Percentiles rank a stretch among this genome's conserved stretches.
These are phyloP conservation scores for Ophiobolus disseminans DNA, from an alignment of 2,329 filamentous ascomycete species.

Conservation along the genomic window DNA sequence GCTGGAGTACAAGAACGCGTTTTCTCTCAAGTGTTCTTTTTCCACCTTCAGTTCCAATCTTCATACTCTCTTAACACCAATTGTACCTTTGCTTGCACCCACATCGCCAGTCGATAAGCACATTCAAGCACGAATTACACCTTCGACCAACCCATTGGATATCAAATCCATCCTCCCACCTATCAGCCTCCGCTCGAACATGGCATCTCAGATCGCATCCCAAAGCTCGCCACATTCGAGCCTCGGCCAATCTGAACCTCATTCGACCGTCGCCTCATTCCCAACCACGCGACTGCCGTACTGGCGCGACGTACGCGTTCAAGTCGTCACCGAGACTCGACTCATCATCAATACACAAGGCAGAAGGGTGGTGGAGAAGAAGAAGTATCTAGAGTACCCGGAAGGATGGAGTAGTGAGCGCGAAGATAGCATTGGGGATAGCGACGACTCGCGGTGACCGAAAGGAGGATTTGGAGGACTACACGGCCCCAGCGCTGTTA, in stretches of 20 bases:
- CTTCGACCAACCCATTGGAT: too few relatives aligned
- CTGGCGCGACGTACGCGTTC: not conserved
- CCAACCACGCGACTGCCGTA: constrained; percentile 1
- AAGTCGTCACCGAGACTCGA: constrained; percentile 1
- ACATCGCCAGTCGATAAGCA: too few relatives aligned
- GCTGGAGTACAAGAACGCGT: too few relatives aligned
- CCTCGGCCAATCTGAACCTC: not conserved
- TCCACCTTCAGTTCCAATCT: too few relatives aligned
- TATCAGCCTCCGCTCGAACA: too few relatives aligned
- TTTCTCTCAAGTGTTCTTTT: too few relatives aligned
- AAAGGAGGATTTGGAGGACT: not conserved
- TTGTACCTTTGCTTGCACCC: too few relatives aligned
- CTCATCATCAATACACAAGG: not conserved
- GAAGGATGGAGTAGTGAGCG: not conserved
- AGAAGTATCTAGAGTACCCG: constrained; percentile 4
- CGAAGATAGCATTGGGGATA: not conserved
- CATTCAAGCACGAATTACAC: too few relatives aligned
- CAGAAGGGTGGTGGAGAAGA: constrained; percentile 1
- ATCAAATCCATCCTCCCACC: too few relatives aligned
- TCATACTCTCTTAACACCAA: too few relatives aligned
- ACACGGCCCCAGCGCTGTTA: too few relatives aligned
- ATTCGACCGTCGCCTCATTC: not conserved
- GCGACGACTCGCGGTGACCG: not conserved
- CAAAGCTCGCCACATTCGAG: not conserved
- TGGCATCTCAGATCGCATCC: not conserved